Base-by-base conservation (phyloP, 2,329 filamentous ascomycete genomes). In the Epichloe scottii region DNA sequence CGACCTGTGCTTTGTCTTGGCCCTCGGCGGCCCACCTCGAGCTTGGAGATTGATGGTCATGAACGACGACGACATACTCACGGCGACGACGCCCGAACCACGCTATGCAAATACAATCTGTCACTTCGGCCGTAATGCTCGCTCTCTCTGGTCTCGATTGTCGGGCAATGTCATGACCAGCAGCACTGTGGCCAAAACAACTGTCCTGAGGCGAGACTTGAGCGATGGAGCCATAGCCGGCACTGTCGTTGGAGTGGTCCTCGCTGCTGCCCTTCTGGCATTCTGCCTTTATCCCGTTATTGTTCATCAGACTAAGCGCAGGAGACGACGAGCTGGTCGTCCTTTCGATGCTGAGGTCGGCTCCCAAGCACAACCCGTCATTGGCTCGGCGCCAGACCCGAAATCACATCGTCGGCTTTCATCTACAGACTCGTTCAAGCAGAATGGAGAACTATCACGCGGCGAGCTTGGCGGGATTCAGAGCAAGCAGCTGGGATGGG, bases 211-310 rank as follows among this genome's bases (percentile, higher is more conserved):
- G 53, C 63, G 66, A 44, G 54, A 60, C 35, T 52, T 69, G 49
- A 57, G 58, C 49, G 56, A 66, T 55, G 68, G 67, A 40, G 63
- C 62, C 46, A 62, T 70, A 46, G 69, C 67, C 2, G 69, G 69
- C 37, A 59, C 68, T 48, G 62, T 65, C 26, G 58, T 71, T 42
- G 69, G 69, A 34, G 57, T 63, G 48, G 49, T 68, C 40, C 53
- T 69, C 43, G 67, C 59, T 41, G 55, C 62, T 43, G 59, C 56
- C 14, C 60, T 71, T 12, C 51, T 68, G 46, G 55, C 60, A 48
- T 55, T 71, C 37, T 71, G 69, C 49, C 62, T 69, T 39, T 71
- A 71, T 49, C 69, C 69, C 14, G 60, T 71, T 50, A 53, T 71
- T 38, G 57, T 71, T 45, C 57, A 65, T 43, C 57, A 53, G n/a